Percentiles rank a stretch among this genome's conserved stretches.
These are phyloP conservation scores for Plantago elongata DNA, from an alignment of 257 asterid species.

Conservation along the genomic window DNA sequence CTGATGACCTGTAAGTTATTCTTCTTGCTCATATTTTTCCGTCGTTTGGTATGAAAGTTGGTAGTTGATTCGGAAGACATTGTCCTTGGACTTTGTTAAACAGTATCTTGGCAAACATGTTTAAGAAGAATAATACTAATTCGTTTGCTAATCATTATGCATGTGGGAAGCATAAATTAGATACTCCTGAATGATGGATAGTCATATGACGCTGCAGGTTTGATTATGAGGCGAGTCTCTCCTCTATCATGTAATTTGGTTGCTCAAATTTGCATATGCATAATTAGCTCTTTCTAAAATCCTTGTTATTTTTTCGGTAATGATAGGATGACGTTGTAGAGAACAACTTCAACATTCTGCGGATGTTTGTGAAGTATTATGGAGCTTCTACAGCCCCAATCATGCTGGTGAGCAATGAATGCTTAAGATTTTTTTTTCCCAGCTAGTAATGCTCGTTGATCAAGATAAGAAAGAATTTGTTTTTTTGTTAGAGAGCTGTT, in stretches of 20 bases:
- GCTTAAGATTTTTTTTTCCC: background rate
- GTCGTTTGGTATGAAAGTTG: background rate
- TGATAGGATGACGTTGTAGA: constrained; percentile 70
- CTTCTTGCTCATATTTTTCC: constrained; percentile 9
- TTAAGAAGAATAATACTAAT: background rate
- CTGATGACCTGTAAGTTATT: constrained; percentile 84
- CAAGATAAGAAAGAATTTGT: no score
- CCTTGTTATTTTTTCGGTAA: background rate
- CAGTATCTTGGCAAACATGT: background rate
- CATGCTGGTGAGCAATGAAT: constrained; percentile 62
- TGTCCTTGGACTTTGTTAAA: background rate
- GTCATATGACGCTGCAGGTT: constrained; percentile 47
- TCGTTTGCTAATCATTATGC: constrained; percentile 23
- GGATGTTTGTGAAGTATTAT: constrained; percentile 69
- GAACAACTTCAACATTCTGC: constrained; percentile 78
- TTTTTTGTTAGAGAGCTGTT: no score
- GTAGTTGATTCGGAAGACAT: no score
- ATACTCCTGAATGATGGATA: constrained; percentile 29
- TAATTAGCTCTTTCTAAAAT: background rate
- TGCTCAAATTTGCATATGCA: background rate
- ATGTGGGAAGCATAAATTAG: constrained; percentile 32
- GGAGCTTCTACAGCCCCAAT: constrained; percentile 79
- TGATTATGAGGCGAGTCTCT: constrained; percentile 79
- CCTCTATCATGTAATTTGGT: background rate
- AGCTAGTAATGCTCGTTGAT: no score